Percentiles rank a stretch among this genome's conserved stretches.
These are phyloP conservation scores for Aspergillus flavus DNA, from an alignment of 2,329 filamentous ascomycete species.

Conservation along the genomic window DNA sequence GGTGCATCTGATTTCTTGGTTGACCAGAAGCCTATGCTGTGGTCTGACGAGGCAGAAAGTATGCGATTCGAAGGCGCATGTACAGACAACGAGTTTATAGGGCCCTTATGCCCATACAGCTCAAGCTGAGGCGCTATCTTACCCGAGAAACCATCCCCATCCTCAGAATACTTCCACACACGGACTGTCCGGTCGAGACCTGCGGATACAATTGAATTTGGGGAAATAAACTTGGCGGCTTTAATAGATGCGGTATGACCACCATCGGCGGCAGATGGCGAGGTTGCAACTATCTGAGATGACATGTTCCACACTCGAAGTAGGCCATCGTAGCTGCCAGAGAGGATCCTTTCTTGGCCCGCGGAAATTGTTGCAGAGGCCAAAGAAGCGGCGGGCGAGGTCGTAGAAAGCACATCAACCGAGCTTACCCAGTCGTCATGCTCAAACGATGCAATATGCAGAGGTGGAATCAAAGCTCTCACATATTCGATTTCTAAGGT, in stretches of 20 bases:
- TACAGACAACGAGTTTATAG: slow-evolving; percentile 73
- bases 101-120: slow-evolving; percentile 77
- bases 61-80: slow-evolving; percentile 74
- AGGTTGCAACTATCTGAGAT: slow-evolving; percentile 80
- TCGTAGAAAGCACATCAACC: slow-evolving; percentile 76
- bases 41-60: slow-evolving; percentile 82
- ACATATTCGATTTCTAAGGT: slow-evolving; percentile 91
- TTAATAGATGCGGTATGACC: slow-evolving; percentile 79
- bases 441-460: slow-evolving; percentile 88
- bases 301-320: slow-evolving; percentile 88
- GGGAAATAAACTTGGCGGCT: slow-evolving; percentile 78
- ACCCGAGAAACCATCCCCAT: slow-evolving; percentile 60
- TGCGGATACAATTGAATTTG: slow-evolving; percentile 76
- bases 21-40: slow-evolving; percentile 85
- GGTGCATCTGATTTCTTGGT: slow-evolving; percentile 76
- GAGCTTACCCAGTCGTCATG: slow-evolving; percentile 96
- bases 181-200: slow-evolving; percentile 83
- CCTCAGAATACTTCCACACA: slow-evolving; percentile 84
- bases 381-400: slow-evolving; percentile 64
- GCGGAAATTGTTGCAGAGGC: slow-evolving; percentile 50
- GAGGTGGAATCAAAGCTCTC: slow-evolving; percentile 82
- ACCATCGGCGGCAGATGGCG: slow-evolving; percentile 65
- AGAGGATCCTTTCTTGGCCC: slow-evolving; percentile 75
- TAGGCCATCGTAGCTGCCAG: slow-evolving; percentile 89
- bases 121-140: slow-evolving; percentile 74